Percentiles rank a stretch among this genome's conserved stretches.
Conservation (phyloP, 176 grass and related monocot species). For the Melocanna baccifera region DNA sequence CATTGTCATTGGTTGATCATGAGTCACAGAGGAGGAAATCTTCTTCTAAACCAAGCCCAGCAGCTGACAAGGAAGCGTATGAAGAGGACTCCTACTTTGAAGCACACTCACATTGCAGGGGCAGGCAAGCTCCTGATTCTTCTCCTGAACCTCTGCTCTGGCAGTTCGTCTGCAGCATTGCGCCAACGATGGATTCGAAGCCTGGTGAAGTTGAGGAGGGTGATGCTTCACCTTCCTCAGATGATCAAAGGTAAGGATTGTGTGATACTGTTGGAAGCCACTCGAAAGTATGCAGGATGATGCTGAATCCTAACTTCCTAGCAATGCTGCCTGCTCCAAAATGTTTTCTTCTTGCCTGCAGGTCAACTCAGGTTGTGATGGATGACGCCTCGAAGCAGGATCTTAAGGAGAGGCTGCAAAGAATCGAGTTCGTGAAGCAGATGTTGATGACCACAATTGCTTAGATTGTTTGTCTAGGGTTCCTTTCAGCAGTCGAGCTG, state of each 20-base stretch:
- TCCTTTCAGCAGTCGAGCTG: background rate
- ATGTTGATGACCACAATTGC: slow-evolving; percentile 55
- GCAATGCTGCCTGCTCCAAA: background rate
- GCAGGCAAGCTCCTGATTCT: background rate
- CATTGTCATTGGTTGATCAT: background rate
- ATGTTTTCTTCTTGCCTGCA: slow-evolving; percentile 5
- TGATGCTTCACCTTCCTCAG: background rate
- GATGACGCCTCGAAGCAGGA: slow-evolving; percentile 33
- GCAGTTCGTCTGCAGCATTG: slow-evolving; percentile 47
- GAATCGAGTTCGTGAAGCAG: slow-evolving; percentile 44
- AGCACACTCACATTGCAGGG: background rate
- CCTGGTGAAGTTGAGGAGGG: background rate
- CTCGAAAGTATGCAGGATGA: background rate
- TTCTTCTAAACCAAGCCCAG: slow-evolving; percentile 30
- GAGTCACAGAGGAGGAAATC: slow-evolving; percentile 51
- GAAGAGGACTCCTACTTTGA: slow-evolving; percentile 39
- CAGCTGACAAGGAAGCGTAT: slow-evolving; percentile 17
- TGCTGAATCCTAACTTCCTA: background rate
- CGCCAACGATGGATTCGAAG: background rate
- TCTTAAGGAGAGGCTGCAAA: slow-evolving; percentile 45
- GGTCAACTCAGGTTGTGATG: background rate
- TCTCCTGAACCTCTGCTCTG: slow-evolving; percentile 51
- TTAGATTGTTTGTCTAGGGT: background rate
- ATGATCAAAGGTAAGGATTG: slow-evolving; percentile 34
- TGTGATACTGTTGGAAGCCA: background rate